Evolutionary conservation across 2,329 filamentous ascomycete species (phyloP).

Genomic region (Colletotrichum liriopes): DNA sequence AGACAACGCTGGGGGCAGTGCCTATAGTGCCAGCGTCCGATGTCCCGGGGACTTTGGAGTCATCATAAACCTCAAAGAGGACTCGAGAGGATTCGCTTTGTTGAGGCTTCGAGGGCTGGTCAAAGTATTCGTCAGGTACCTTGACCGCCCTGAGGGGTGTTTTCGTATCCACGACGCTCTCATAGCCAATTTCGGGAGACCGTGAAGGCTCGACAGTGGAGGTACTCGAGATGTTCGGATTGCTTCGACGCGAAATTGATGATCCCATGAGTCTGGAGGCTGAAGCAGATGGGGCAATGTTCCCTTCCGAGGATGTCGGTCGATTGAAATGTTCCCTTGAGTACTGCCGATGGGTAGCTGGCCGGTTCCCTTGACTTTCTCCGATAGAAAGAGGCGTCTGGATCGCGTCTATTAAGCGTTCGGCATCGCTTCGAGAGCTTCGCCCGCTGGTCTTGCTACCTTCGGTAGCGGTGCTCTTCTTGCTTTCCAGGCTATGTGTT

Average conservation of each 20-base stretch:
- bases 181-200: conserved; percentile 52
- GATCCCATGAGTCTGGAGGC: neutral
- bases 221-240: conserved; percentile 39
- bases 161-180: conserved; percentile 60
- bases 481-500: conserved; percentile 53
- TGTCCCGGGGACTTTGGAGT: conserved; percentile 25
- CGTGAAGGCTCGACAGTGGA: conserved; percentile 44
- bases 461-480: conserved; percentile 54
- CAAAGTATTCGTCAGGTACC: conserved; percentile 63
- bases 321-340: conserved; percentile 42
- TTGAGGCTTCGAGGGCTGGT: conserved; percentile 52
- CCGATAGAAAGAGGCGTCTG: conserved; percentile 68
- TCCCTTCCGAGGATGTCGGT: conserved; percentile 2
- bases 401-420: conserved; percentile 81
- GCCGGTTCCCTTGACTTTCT: conserved; percentile 13
- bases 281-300: neutral
- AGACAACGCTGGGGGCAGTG: conserved; percentile 30
- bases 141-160: conserved; percentile 64
- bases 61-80: conserved; percentile 56
- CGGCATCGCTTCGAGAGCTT: conserved; percentile 75
- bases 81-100: conserved; percentile 53
- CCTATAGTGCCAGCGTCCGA: conserved; percentile 19
- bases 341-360: conserved; percentile 43
- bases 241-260: conserved; percentile 25
- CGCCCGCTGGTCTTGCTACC: conserved; percentile 59